Evolutionary conservation across 495 filamentous ascomycete genomes (phyloP).

Genomic region (Trichoderma reesei): DNA sequence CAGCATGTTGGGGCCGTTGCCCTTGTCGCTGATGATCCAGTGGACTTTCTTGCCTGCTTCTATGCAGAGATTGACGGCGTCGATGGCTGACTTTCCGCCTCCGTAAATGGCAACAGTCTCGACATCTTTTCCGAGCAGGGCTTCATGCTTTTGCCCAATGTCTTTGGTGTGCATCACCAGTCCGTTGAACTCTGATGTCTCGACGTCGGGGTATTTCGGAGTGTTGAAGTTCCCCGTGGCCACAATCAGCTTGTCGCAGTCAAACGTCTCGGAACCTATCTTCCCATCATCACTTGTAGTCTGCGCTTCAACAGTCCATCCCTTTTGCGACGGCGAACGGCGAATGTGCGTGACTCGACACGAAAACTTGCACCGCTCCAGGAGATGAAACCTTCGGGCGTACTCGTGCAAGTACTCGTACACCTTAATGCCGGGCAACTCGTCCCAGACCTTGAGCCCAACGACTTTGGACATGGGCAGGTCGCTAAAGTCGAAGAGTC

Average conservation of each 20-base stretch:
- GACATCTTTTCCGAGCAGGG: background rate
- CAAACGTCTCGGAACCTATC: background rate
- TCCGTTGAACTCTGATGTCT: background rate
- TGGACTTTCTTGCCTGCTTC: conserved; percentile 35
- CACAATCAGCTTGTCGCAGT: background rate
- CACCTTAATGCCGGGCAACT: background rate
- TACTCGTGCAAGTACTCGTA: background rate
- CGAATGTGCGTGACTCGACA: background rate
- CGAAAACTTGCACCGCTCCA: background rate
- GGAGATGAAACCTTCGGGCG: background rate
- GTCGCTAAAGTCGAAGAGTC: background rate
- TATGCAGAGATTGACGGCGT: conserved; percentile 32
- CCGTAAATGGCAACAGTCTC: conserved; percentile 16
- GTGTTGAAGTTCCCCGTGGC: background rate
- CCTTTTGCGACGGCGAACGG: background rate
- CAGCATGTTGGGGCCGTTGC: conserved; percentile 22
- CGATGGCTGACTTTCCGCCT: conserved; percentile 37
- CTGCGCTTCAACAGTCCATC: background rate
- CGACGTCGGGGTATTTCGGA: background rate
- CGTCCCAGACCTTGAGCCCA: background rate
- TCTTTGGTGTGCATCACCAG: background rate
- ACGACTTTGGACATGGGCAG: background rate
- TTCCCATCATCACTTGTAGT: background rate
- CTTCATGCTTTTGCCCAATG: background rate
- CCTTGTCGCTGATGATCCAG: conserved; percentile 34